Conservation (phyloP, 176 grass and related monocot species). For the Rhynchospora tenuis region DNA sequence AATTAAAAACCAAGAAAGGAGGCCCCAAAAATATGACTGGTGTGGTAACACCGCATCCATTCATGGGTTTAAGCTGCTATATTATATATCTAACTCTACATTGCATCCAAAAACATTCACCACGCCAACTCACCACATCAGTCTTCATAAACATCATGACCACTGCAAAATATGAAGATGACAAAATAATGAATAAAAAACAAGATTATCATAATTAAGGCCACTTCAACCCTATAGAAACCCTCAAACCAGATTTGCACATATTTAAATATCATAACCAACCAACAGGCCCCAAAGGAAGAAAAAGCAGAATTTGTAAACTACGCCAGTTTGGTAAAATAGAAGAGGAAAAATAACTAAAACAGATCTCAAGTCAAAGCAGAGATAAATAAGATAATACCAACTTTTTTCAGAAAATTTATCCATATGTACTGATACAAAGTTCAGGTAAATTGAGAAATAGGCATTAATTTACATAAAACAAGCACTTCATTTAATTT, state of each 20-base stretch:
- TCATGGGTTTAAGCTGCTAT: conserved; percentile 14
- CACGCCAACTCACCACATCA: background rate
- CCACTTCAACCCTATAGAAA: too few relatives aligned
- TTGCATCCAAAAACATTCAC: background rate
- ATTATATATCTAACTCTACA: conserved; percentile 18
- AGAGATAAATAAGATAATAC: background rate
- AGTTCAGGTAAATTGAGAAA: background rate
- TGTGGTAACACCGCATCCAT: background rate
- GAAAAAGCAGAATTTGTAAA: background rate
- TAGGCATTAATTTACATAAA: background rate
- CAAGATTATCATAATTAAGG: background rate
- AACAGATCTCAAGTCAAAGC: background rate
- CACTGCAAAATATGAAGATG: background rate
- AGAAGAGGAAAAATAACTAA: too few relatives aligned
- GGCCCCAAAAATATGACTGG: background rate
- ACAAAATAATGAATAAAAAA: background rate
- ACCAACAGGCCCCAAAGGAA: background rate
- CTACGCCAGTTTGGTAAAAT: background rate
- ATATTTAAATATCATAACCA: background rate
- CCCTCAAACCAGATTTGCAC: background rate
- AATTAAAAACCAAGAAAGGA: background rate
- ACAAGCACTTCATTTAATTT: background rate
- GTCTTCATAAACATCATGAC: background rate
- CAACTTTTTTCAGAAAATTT: background rate
- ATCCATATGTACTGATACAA: background rate